Conservation (phyloP, 2,329 filamentous ascomycete genomes). For the Septoria linicola region DNA sequence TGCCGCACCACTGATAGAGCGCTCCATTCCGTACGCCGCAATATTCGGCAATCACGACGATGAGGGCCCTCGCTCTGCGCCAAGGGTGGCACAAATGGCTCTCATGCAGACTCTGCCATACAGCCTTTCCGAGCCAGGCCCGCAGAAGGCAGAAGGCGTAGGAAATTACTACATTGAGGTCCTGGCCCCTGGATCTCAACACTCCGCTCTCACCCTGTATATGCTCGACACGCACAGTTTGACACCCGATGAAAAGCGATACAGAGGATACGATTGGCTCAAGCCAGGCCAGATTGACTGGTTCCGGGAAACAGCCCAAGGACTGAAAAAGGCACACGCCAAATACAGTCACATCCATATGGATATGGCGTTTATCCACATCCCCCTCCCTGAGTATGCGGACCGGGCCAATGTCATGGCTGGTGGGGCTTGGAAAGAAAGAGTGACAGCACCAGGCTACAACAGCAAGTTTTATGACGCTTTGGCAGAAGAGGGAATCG, state of each 20-base stretch:
- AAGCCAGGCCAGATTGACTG: constrained; percentile 92
- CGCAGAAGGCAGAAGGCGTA: constrained; percentile 79
- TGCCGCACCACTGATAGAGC: constrained; percentile 76
- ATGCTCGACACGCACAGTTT: constrained; percentile 91
- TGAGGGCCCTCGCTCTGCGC: constrained; percentile 63
- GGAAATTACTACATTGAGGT: constrained; percentile 96
- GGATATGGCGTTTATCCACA: constrained; percentile 96
- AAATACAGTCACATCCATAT: constrained; percentile 92
- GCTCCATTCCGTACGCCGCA: constrained; percentile 85
- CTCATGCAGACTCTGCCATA: constrained; percentile 84
- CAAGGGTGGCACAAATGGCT: constrained; percentile 76
- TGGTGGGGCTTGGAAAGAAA: constrained; percentile 75
- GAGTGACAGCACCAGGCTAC: constrained; percentile 80
- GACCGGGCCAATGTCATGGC: constrained; percentile 54
- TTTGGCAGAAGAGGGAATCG: constrained; percentile 77
- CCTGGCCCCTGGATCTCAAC: constrained; percentile 75
- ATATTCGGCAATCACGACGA: constrained; percentile 99
- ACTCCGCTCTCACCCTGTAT: constrained; percentile 93
- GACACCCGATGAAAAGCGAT: constrained; percentile 83
- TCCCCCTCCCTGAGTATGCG: constrained; percentile 86
- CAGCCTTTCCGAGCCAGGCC: constrained; percentile 81
- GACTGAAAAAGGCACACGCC: constrained; percentile 63
- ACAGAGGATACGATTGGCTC: constrained; percentile 94
- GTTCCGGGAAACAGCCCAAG: constrained; percentile 77
- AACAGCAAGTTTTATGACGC: constrained; percentile 94